Evolutionary conservation across 2,329 filamentous ascomycete genomes (phyloP).

Genomic region (Lecanicillium sp.): DNA sequence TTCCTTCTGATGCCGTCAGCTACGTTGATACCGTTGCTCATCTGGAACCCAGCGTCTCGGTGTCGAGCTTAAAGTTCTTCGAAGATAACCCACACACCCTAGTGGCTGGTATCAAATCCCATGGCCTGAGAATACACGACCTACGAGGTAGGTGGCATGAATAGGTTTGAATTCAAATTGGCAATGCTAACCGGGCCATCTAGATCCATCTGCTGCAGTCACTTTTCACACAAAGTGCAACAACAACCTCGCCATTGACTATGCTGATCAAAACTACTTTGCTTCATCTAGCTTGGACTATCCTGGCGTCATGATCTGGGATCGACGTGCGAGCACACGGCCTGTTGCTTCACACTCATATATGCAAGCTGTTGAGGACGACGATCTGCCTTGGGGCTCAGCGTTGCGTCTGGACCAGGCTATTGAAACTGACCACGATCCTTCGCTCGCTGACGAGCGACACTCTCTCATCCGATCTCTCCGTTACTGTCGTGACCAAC

Average conservation of each 20-base stretch:
- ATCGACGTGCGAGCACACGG: constrained; percentile 54
- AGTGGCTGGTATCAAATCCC: constrained; percentile 66
- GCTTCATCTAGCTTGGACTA: constrained; percentile 70
- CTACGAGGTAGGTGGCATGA: constrained; percentile 51
- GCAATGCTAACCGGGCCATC: constrained; percentile 6
- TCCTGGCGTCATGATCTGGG: constrained; percentile 70
- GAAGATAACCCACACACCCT: constrained; percentile 67
- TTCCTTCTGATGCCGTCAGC: constrained; percentile 37
- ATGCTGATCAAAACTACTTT: constrained; percentile 75
- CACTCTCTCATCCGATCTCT: constrained; percentile 54
- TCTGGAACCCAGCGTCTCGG: constrained; percentile 60
- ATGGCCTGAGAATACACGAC: constrained; percentile 70
- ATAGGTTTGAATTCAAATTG: neutral
- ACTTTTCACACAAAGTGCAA: constrained; percentile 60
- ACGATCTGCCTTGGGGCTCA: constrained; percentile 54
- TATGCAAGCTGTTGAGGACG: constrained; percentile 48
- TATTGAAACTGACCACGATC: constrained; percentile 45
- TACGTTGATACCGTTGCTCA: constrained; percentile 50
- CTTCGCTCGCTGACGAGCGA: constrained; percentile 42
- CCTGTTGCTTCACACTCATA: constrained; percentile 46
- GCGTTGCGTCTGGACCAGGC: constrained; percentile 49
- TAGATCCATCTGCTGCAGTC: constrained; percentile 42
- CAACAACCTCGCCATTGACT: constrained; percentile 70
- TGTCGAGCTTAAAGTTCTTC: constrained; percentile 78
- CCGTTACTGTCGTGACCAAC: constrained; percentile 53